These are phyloP conservation scores for Aspergillus flavus DNA, from an alignment of 2,329 filamentous ascomycete genomes.

Conservation along the genomic window DNA sequence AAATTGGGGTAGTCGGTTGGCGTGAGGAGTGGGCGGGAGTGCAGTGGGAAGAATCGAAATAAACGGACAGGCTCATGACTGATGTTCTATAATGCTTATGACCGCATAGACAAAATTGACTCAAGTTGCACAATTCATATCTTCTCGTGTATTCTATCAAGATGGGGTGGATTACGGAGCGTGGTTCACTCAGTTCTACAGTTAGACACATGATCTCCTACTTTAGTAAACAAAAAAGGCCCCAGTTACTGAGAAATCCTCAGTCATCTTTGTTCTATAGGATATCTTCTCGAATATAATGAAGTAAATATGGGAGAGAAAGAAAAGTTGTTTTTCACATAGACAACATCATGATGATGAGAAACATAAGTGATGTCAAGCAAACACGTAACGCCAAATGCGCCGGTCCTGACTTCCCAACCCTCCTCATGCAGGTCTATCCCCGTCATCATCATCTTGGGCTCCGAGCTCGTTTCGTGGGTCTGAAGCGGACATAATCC, in stretches of 20 bases:
- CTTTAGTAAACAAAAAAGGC: neutral
- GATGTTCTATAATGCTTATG: slow-evolving; percentile 23
- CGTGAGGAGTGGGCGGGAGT: slow-evolving; percentile 97
- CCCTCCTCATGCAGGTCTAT: slow-evolving; percentile 23
- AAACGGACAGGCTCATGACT: slow-evolving; percentile 10
- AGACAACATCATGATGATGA: slow-evolving; percentile 18
- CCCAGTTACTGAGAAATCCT: neutral
- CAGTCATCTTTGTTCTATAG: slow-evolving; percentile 11
- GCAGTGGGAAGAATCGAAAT: slow-evolving; percentile 81
- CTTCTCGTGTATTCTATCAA: neutral
- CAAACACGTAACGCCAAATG: slow-evolving; percentile 31
- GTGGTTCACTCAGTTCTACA: neutral
- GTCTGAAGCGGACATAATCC: slow-evolving; percentile 12
- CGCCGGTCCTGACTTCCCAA: slow-evolving; percentile 29
- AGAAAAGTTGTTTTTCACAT: slow-evolving; percentile 8
- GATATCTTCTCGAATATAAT: slow-evolving; percentile 11
- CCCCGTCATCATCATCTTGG: slow-evolving; percentile 23
- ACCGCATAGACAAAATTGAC: slow-evolving; percentile 11
- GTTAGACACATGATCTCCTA: neutral
- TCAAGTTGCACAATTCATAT: neutral
- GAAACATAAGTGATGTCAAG: slow-evolving; percentile 25
- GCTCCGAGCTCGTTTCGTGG: slow-evolving; percentile 19
- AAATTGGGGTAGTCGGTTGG: slow-evolving; percentile 70
- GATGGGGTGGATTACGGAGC: neutral
- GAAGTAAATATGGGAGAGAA: slow-evolving; percentile 5